A percentile compares a stretch with the other conserved stretches of the same genome.
Conservation (phyloP, 2,329 filamentous ascomycete species). For the Alternaria alternata region DNA sequence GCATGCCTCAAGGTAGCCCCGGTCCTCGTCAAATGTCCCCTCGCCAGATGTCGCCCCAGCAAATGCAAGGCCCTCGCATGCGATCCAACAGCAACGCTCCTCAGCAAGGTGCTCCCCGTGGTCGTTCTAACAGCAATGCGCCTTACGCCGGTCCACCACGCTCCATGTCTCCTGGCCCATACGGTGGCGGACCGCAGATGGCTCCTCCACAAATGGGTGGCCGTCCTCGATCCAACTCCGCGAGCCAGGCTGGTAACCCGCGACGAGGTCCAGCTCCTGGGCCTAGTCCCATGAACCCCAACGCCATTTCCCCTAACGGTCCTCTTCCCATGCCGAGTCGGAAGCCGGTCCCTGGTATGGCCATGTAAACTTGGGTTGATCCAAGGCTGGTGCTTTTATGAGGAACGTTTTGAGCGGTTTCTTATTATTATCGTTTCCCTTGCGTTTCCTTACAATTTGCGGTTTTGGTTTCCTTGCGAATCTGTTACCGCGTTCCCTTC, state of each 20-base stretch:
- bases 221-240: conserved; percentile 50
- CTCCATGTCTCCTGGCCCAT: conserved; percentile 52
- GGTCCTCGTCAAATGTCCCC: conserved; percentile 43
- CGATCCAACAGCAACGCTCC: conserved; percentile 50
- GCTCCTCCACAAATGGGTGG: conserved; percentile 40
- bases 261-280: conserved; percentile 44
- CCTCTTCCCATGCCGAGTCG: conserved; percentile 46
- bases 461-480: conserved; percentile 6
- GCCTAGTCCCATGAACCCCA: conserved; percentile 51
- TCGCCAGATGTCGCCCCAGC: conserved; percentile 35
- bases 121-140: conserved; percentile 50
- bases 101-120: conserved; percentile 36
- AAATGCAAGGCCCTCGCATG: conserved; percentile 40
- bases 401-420: conserved; percentile 33
- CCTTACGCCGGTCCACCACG: conserved; percentile 46
- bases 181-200: conserved; percentile 47
- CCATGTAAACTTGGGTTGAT: conserved; percentile 41
- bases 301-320: conserved; percentile 9
- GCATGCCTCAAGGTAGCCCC: conserved; percentile 47
- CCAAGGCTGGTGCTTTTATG: conserved; percentile 27
- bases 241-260: conserved; percentile 38
- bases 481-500: conserved; percentile 16
- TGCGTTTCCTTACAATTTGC: conserved; percentile 8
- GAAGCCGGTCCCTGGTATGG: conserved; percentile 59
- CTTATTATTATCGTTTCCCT: conserved; percentile 19